These are phyloP conservation scores for Andrographis paniculata DNA, from an alignment of 305 asterid species.

Conservation along the genomic window DNA sequence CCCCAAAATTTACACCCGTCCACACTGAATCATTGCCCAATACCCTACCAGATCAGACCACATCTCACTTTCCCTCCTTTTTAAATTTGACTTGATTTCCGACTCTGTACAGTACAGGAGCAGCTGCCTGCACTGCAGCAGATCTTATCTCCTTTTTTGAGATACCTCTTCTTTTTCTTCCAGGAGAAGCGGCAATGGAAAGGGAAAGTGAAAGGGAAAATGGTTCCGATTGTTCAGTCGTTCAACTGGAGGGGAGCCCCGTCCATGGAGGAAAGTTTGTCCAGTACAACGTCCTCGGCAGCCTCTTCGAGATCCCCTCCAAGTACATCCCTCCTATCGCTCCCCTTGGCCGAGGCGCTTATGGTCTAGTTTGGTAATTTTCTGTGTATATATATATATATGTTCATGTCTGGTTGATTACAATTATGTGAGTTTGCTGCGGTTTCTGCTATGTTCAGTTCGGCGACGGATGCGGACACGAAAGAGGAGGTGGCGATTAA, in stretches of 20 bases:
- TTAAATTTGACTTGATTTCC: too few relatives aligned
- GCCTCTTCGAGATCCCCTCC: slow-evolving; percentile 60
- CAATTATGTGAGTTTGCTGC: slow-evolving; percentile 9
- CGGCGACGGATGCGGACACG: slow-evolving; percentile 63
- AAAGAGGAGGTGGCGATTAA: slow-evolving; percentile 78
- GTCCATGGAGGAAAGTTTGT: slow-evolving; percentile 52
- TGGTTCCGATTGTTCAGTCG: too few relatives aligned
- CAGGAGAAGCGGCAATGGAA: slow-evolving; percentile 27
- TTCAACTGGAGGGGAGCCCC: slow-evolving; percentile 39
- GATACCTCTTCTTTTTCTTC: too few relatives aligned
- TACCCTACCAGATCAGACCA: slow-evolving; percentile 8
- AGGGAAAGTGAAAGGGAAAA: slow-evolving; percentile 41
- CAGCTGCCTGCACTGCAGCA: too few relatives aligned
- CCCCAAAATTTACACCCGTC: too few relatives aligned
- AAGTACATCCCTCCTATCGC: slow-evolving; percentile 72
- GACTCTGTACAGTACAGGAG: too few relatives aligned
- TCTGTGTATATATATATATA: not conserved
- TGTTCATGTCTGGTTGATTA: not conserved
- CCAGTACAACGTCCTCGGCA: slow-evolving; percentile 74
- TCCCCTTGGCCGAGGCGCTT: slow-evolving; percentile 89
- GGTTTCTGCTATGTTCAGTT: slow-evolving; percentile 27
- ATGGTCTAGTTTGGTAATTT: slow-evolving; percentile 75
- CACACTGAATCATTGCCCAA: not conserved
- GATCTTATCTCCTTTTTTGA: too few relatives aligned
- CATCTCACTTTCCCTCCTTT: not conserved